These are phyloP conservation scores for Capronia americana DNA, from an alignment of 2,329 filamentous ascomycete genomes.

Conservation along the genomic window DNA sequence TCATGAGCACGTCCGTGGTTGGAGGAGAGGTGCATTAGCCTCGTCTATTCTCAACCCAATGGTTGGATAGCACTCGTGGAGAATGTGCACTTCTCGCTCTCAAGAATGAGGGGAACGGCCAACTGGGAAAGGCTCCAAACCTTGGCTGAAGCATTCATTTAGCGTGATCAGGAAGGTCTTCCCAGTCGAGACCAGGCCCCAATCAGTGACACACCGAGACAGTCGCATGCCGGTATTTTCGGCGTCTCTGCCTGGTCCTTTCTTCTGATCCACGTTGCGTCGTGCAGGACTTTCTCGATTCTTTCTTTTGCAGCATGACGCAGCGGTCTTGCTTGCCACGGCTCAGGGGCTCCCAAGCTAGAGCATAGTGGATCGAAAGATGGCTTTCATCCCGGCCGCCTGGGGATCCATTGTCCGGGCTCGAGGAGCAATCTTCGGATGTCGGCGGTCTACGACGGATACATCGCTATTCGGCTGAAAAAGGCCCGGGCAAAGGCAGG, in stretches of 20 bases:
- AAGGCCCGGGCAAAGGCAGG: not conserved
- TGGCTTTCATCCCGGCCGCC: not conserved
- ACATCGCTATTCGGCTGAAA: not conserved
- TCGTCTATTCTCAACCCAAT: conserved; percentile 2
- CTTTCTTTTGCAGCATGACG: conserved; percentile 12
- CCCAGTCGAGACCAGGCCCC: not conserved
- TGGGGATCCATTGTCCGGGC: not conserved
- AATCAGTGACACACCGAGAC: conserved; percentile 1
- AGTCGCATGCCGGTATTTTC: conserved; percentile 4
- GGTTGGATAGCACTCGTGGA: conserved; percentile 5
- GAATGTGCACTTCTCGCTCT: not conserved
- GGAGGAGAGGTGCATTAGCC: conserved; percentile 15
- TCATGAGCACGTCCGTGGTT: conserved; percentile 9
- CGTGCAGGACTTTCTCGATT: conserved; percentile 6
- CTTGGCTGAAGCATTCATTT: not conserved
- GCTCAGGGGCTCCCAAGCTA: conserved; percentile 1
- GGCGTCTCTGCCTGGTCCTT: conserved; percentile 29
- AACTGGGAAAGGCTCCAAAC: conserved; percentile 3
- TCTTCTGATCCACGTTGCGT: conserved; percentile 23
- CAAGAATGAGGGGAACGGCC: conserved; percentile 8
- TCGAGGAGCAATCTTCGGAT: conserved; percentile 16
- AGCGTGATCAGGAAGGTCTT: not conserved
- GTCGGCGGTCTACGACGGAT: conserved; percentile 15
- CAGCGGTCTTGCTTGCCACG: conserved; percentile 1
- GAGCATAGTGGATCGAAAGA: not conserved